Base-by-base conservation (phyloP, 2,329 filamentous ascomycete genomes). In the Coniochaeta sp. region DNA sequence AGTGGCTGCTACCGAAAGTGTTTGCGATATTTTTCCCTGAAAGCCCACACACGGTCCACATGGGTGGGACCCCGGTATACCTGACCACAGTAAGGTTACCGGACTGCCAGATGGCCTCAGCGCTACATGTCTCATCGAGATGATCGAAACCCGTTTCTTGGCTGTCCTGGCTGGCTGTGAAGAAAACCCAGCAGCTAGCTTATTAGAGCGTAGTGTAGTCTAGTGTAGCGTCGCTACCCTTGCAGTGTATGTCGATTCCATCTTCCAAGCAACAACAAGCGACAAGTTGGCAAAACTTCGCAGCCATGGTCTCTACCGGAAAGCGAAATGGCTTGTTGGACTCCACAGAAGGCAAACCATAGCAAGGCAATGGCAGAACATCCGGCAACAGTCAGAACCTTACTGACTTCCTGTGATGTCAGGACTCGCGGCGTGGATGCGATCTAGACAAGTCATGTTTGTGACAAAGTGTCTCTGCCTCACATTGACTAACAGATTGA, bases 61-160 rank as follows among this genome's bases (percentile, higher is more conserved):
- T n/a, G 36, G 16, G 44, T 50, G 44, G 44, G n/a, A 50, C 22
- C 17, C 4, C 44, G 44, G 52, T 7, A 56, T 16, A 36, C 16
- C n/a, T n/a, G n/a, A n/a, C n/a, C n/a, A n/a, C n/a, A n/a, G n/a
- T n/a, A n/a, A n/a, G n/a, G n/a, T n/a, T n/a, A n/a, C 31, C 9
- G 11, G 16, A 40, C 11, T 40, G 38, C 38, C 31, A 56, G 31
- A 14, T 56, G 54, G 54, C 33, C 31, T 34, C 54, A 36, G 54
- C 54, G 54, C 54, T 36, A 31, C 54, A 56, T 22, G 54, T 56
- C 54, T 56, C 54, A 56, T 36, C 54, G 17, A 36, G 33, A 52
- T 52, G 47, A 52, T 52, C 6, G 47, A 28, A 22, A 52, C 5
- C 43, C 43, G 31, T 52, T 52, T 22, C 43, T 47, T 47, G 43